Evolutionary conservation across 2,329 filamentous ascomycete genomes (phyloP).

Genomic region (Neofusicoccum laricinum): DNA sequence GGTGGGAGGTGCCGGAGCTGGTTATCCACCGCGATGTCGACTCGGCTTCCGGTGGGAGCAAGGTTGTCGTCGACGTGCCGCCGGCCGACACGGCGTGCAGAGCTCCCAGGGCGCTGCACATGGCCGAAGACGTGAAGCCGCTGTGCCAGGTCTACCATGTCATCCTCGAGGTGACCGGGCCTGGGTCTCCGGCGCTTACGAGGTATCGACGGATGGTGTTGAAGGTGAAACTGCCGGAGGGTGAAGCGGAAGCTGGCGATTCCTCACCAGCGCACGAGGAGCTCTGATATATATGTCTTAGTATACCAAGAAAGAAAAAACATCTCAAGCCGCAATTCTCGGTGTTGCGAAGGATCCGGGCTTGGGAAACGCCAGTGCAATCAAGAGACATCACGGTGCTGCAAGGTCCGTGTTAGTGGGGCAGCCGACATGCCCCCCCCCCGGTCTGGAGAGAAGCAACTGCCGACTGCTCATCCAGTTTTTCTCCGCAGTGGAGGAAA

Average conservation of each 20-base stretch:
- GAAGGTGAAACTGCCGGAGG: constrained; percentile 21
- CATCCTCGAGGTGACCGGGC: constrained; percentile 49
- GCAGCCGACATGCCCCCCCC: not conserved
- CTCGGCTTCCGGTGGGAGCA: constrained; percentile 20
- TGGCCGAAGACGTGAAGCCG: constrained; percentile 31
- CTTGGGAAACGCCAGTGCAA: not conserved
- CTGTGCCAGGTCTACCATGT: constrained; percentile 48
- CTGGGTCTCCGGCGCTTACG: constrained; percentile 44
- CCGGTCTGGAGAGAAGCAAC: not conserved
- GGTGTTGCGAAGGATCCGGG: not conserved
- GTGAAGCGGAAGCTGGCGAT: not conserved
- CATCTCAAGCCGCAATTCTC: not conserved
- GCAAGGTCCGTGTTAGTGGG: not conserved
- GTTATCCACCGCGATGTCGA: constrained; percentile 32
- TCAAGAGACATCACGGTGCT: not conserved
- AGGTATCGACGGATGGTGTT: constrained; percentile 48
- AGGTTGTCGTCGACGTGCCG: constrained; percentile 41
- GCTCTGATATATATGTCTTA: not conserved
- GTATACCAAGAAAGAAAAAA: not conserved
- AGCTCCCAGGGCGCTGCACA: constrained; percentile 29
- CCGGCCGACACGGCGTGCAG: constrained; percentile 42
- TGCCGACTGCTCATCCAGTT: not conserved
- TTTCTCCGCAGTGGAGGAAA: constrained; percentile 1
- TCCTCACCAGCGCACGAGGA: not conserved
- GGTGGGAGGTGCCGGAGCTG: constrained; percentile 41